Evolutionary conservation across 202 grass and related monocot genomes (phyloP), one percentile per base, ranked within the genome.

Genomic region (Schoenoplectus tabernaemontani): DNA sequence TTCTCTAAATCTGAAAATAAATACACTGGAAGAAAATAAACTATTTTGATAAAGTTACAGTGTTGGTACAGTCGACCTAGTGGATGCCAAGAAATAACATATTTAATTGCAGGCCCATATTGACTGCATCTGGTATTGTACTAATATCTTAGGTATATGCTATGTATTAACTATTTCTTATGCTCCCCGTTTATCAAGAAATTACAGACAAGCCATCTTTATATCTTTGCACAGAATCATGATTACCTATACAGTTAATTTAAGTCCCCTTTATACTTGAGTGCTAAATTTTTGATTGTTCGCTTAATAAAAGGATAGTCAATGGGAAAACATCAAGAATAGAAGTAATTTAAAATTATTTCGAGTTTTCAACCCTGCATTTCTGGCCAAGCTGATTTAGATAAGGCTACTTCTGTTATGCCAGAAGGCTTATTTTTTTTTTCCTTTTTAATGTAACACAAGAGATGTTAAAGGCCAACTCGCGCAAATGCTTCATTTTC

Each of bases 1-100:
- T 82, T 85, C 4, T 78, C 87, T 54, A 2, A 56, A 33, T 56
- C 20, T 1, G 43, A 59, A 37, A 69, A 4, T 20, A 64, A 23
- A 43, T 64, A 17, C 66, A 68, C 19, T 54, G 22, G 28, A 42
- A 57, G 72, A 60, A 58, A 37, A 28, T 17, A 39, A 57, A 24
- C 8, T 69, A 78, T n/a, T 60, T 60, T 59, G 5, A 53, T 53
- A 17, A 53, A 53, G 0, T 17, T 17, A 53, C 4, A 53, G 3
- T 17, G 2, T 53, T 46, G 43, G 43, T 57, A 39, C 63, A 13
- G 37, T 43, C 33, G 36, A 30, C 32, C 30, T 64, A 34, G 28
- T 15, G 32, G n/a, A 64, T 37, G 61, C 13, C 13, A 17, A 38
- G 5, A 64, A 19, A 9, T 65, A 65, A 38, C 30, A 65, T 65